These are phyloP conservation scores for Petunia axillaris DNA, from an alignment of 257 asterid species.

Conservation along the genomic window DNA sequence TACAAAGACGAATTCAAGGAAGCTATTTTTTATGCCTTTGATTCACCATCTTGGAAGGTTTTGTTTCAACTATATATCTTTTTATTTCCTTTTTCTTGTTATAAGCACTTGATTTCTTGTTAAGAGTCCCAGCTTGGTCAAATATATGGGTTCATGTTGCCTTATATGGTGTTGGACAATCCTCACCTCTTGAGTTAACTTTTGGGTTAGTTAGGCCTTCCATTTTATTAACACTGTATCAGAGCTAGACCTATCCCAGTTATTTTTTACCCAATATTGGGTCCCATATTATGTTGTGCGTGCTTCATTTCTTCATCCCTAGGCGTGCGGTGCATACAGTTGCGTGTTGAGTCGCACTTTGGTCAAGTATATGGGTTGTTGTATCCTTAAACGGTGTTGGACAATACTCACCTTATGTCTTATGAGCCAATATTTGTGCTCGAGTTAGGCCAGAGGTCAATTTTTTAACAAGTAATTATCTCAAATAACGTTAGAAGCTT, in stretches of 20 bases:
- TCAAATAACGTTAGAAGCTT: not conserved
- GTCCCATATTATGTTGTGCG: not conserved
- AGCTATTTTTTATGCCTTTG: conserved; percentile 79
- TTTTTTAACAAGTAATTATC: not conserved
- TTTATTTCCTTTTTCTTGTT: not conserved
- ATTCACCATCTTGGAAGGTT: conserved; percentile 99
- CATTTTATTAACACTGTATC: not conserved
- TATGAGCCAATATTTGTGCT: not conserved
- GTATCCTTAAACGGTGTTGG: not conserved
- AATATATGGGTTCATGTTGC: not conserved
- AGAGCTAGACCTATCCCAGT: not conserved
- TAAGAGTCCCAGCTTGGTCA: not conserved
- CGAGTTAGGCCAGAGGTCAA: conserved; percentile 5
- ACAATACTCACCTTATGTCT: not conserved
- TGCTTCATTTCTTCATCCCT: not conserved
- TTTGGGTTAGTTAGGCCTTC: conserved; percentile 4
- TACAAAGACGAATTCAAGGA: conserved; percentile 81
- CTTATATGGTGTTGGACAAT: conserved; percentile 20
- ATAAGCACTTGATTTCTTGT: not conserved
- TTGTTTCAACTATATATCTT: conserved; percentile 33
- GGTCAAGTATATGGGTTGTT: too few relatives aligned
- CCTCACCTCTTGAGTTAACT: conserved; percentile 15
- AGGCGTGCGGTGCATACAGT: not conserved
- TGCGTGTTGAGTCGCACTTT: not conserved
- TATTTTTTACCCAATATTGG: conserved; percentile 6